Base-by-base conservation (phyloP, 2,329 filamentous ascomycete genomes). In the Epichloe hybrida region DNA sequence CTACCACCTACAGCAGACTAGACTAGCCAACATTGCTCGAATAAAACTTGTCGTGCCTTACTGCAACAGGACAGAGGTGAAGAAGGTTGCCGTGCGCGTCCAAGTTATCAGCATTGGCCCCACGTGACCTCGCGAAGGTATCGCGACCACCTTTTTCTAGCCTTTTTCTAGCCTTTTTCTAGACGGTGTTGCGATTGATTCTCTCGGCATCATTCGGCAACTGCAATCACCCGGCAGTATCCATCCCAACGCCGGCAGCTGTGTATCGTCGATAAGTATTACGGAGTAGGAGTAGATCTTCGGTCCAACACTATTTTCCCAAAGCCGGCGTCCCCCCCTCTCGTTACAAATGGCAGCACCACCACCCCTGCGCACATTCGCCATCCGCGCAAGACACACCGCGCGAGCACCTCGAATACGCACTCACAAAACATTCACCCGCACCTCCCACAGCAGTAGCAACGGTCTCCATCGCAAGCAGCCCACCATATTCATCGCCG, bases 401-500 rank as follows among this genome's bases (percentile, higher is more conserved):
- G 6, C 35, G 13, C 41, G 3, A 21, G n/a, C 13, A 20, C 9
- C 7, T 17, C 48, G 7, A 35, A 15, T 3, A 21, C 35, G 11
- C 41, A 6, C 15, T 20, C 41, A 9, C 48, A 50, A 15, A 15
- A 12, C 7, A 5, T 34, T 38, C 36, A 34, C 12, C 2, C 12
- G 34, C n/a, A 21, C n/a, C 36, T n/a, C n/a, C 1, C 13, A 35
- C 31, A 11, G 17, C 50, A 43, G n/a, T 20, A 6, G 17, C 21
- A n/a, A 23, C 43, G 1, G n/a, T 9, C 17, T 11, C n/a, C 35
- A n/a, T 20, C 46, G 6, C 62, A 52, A 78, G 43, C 49, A 61
- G 53, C 5, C 27, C 27, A 3, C 27, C 27, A 43, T 59, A 5
- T 17, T 65, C 31, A 45, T 61, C 3, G 37, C 55, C 2, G 48